Percentiles rank a stretch among this genome's conserved stretches.
Conservation (phyloP, 257 asterid genomes). For the Fraxinus pennsylvanica region DNA sequence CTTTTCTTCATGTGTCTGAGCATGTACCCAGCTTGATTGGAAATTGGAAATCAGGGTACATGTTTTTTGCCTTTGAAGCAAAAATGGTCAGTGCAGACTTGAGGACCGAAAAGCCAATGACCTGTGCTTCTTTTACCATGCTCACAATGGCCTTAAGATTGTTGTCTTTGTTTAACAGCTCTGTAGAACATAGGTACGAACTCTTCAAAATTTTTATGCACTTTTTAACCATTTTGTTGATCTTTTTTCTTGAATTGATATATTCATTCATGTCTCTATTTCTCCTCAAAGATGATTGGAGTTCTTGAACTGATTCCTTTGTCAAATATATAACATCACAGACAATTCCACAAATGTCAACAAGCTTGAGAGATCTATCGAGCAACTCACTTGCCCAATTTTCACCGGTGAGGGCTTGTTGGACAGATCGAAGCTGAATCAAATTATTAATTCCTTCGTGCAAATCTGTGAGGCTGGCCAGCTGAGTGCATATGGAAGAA, state of each 20-base stretch:
- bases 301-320: constrained; percentile 33
- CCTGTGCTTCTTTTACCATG: not conserved
- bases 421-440: constrained; percentile 29
- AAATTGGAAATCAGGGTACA: no score
- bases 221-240: constrained; percentile 25
- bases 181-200: not conserved
- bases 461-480: constrained; percentile 25
- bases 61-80: not conserved
- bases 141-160: not conserved
- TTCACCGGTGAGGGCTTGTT: constrained; percentile 16
- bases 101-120: not conserved
- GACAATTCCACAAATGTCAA: constrained; percentile 25
- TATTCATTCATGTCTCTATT: constrained; percentile 23
- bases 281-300: constrained; percentile 27
- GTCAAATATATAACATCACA: constrained; percentile 24
- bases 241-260: constrained; percentile 28
- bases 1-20: not conserved
- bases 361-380: constrained; percentile 27
- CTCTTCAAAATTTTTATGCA: constrained; percentile 26
- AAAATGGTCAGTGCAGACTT: not conserved
- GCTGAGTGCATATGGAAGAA: constrained; percentile 9
- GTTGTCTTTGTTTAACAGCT: not conserved
- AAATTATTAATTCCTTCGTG: not conserved
- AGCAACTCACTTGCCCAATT: constrained; percentile 26
- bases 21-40: not conserved